Evolutionary conservation across 805 yeast genomes (phyloP), one percentile per base, ranked within the genome.

Genomic region (Metschnikowia baotianmanensis): DNA sequence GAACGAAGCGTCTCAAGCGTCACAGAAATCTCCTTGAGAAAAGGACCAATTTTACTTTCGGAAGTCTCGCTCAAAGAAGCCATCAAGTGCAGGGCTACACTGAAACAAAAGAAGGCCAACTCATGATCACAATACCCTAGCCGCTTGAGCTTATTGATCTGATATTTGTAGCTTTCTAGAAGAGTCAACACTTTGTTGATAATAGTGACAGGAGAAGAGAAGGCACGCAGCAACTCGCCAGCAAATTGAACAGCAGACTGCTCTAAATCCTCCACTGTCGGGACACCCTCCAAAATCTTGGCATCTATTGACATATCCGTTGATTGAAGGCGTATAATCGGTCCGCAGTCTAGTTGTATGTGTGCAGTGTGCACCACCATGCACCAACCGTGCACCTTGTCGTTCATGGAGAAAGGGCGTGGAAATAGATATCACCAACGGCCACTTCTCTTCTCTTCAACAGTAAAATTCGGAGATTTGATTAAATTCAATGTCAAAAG

Each of bases 81-180:
- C 11, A 31, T 8, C 28, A 42, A 22, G 9, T 9, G 9, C 15
- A n/a, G 41, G 21, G 46, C 44, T 3, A 40, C 18, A 2, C 24
- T 32, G 23, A 29, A 63, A 38, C 60, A 48, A 1, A 69, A 52
- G 41, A 56, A 63, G 2, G 70, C 67, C 37, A 65, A 35, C 42
- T 65, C 71, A 46, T 55, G 59, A 44, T 69, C 73, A 44, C 74
- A 69, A 37, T 57, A 58, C 1, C 64, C 62, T n/a, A 60, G 25
- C 18, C 39, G 48, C 3, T 56, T 51, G 10, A 52, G 42, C 38
- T 65, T 62, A 29, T 57, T 57, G 22, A 48, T 37, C 46, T 69
- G 69, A 36, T 58, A 59, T 32, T 58, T 61, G 49, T 67, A 61
- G 21, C 57, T 50, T 44, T 68, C 72, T 17, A 69, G 48, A 20